Evolutionary conservation across 2,329 filamentous ascomycete species (phyloP).

Genomic region (Aspergillus sp.): DNA sequence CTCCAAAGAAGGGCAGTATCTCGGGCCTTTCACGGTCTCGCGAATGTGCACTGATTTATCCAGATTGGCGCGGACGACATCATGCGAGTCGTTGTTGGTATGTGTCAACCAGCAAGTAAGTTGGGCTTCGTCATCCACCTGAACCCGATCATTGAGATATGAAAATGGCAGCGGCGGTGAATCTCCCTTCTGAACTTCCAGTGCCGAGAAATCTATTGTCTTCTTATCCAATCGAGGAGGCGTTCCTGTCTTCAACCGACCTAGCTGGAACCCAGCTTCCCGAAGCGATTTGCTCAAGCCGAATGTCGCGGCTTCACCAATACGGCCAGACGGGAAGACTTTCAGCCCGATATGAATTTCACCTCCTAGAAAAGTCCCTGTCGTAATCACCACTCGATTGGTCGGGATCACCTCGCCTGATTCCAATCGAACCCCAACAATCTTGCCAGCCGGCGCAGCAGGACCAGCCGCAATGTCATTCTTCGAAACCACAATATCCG

Average conservation of each 20-base stretch:
- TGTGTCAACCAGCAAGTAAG: conserved; percentile 83
- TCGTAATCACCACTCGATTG: conserved; percentile 85
- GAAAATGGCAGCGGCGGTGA: conserved; percentile 87
- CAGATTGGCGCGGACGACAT: conserved; percentile 83
- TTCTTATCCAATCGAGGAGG: conserved; percentile 80
- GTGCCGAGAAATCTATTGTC: conserved; percentile 73
- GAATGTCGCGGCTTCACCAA: conserved; percentile 91
- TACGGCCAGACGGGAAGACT: conserved; percentile 79
- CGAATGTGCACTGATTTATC: conserved; percentile 95
- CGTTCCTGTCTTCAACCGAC: conserved; percentile 91
- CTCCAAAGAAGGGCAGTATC: conserved; percentile 94
- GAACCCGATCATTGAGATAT: conserved; percentile 76
- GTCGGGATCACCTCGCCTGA: conserved; percentile 81
- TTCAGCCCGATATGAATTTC: conserved; percentile 95
- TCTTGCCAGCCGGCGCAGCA: conserved; percentile 62
- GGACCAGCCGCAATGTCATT: conserved; percentile 48
- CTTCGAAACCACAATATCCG: conserved; percentile 78
- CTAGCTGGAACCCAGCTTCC: conserved; percentile 85
- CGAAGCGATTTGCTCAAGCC: conserved; percentile 87
- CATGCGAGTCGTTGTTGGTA: conserved; percentile 80
- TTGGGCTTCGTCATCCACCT: conserved; percentile 69
- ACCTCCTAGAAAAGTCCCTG: conserved; percentile 89
- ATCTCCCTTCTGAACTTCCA: conserved; percentile 78
- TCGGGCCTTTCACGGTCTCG: conserved; percentile 88
- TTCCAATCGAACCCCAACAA: conserved; percentile 82